Evolutionary conservation across 768 basidiomycete species (phyloP), one percentile per base, ranked within the genome.

Genomic region (Dioszegia hungarica): DNA sequence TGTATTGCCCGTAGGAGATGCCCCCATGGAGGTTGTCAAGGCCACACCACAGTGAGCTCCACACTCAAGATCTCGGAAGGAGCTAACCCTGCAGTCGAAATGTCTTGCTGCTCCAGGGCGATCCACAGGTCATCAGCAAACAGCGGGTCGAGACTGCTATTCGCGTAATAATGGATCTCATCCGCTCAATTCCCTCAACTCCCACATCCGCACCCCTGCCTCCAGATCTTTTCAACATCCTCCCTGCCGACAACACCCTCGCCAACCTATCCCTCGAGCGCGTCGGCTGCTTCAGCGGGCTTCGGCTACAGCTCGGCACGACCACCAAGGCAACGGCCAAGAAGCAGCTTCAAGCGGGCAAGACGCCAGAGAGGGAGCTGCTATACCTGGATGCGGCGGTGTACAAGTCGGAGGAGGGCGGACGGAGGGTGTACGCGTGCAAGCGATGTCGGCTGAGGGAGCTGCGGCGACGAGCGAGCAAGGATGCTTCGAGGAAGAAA

Each of bases 61-160:
- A 46, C 14, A 4, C 28, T 0, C 20, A 9, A 19, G 5, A 31
- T 22, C 5, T 15, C 28, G 20, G 12, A 36, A 12, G n/a, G 4
- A 27, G 44, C 53, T 51, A 24, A 57, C 19, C 29, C 9, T 0
- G 12, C 36, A 67, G 63, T 17, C 56, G 54, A 5, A 68, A 64
- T 45, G 33, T 53, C 15, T 24, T 72, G 15, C 37, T 72, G 1
- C 56, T 72, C 5, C 70, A 72, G 57, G 70, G 70, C 22, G 70
- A 72, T 54, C 66, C 70, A 20, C 70, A 67, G 29, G 34, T 62
- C 44, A 66, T 66, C 55, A 60, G 54, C 31, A 72, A 72, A 40
- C 66, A 66, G 28, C 47, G 70, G 43, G 70, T 72, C 8, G 70
- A 72, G 40, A 72, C 70, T 17, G 70, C 70, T 43, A 72, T 72